Conservation (phyloP, 306 rosid species). For the Fragaria ananassa region DNA sequence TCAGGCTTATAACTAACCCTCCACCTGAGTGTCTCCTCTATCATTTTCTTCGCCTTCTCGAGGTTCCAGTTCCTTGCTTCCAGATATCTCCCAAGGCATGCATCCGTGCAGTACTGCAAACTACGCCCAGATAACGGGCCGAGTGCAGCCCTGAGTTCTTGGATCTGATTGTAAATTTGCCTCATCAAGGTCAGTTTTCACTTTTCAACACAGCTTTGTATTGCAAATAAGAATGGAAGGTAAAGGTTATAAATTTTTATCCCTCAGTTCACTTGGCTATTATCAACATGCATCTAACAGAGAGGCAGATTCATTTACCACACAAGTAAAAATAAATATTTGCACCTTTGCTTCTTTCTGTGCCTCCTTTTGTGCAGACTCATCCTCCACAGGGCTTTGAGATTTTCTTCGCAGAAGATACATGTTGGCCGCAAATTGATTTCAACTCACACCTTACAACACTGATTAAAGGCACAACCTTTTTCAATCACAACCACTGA, state of each 20-base stretch:
- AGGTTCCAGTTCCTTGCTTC: constrained; percentile 83
- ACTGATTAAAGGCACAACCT: constrained; percentile 1
- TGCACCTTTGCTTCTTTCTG: constrained; percentile 55
- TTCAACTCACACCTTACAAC: constrained; percentile 32
- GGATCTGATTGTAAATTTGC: constrained; percentile 44
- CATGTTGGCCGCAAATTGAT: constrained; percentile 39
- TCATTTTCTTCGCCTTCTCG: constrained; percentile 76
- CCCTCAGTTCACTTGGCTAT: background rate
- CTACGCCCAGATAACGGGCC: constrained; percentile 67
- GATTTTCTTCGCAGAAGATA: constrained; percentile 52
- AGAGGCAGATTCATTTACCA: background rate
- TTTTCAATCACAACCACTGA: background rate
- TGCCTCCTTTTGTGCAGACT: constrained; percentile 45
- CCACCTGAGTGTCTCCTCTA: constrained; percentile 81
- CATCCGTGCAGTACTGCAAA: constrained; percentile 65
- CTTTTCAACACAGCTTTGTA: no score
- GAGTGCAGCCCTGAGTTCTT: constrained; percentile 55
- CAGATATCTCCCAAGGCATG: constrained; percentile 73
- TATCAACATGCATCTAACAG: no score
- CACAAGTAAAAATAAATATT: background rate
- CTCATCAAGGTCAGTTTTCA: constrained; percentile 6
- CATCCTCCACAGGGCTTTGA: constrained; percentile 48
- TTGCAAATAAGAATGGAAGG: background rate
- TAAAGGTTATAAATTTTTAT: background rate
- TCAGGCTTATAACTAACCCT: constrained; percentile 78